Conservation (phyloP, 208 protist genomes). For the Trypanosoma conorhini region DNA sequence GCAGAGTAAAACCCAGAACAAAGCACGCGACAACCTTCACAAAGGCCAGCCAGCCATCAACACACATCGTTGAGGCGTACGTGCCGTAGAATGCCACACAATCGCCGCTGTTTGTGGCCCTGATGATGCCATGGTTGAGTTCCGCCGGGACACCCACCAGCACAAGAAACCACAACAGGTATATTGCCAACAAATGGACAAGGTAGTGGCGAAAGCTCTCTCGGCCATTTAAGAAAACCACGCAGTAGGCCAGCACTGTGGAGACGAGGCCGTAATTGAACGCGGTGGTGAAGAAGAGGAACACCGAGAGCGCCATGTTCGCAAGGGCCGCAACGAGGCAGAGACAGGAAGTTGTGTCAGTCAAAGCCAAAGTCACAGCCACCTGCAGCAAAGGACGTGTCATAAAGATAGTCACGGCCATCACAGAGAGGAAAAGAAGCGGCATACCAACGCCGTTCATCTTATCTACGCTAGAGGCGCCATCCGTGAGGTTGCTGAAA, state of each 20-base stretch:
- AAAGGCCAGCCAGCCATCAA: slow-evolving; percentile 12
- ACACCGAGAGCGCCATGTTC: slow-evolving; percentile 21
- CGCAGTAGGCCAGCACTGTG: slow-evolving; percentile 18
- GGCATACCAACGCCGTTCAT: slow-evolving; percentile 25
- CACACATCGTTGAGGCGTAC: slow-evolving; percentile 11
- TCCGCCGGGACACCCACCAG: slow-evolving; percentile 8
- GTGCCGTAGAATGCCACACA: slow-evolving; percentile 5
- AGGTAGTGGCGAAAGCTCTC: background rate
- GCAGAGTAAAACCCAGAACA: slow-evolving; percentile 6
- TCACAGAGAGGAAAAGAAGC: slow-evolving; percentile 18
- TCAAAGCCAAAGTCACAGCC: background rate
- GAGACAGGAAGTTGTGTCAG: background rate
- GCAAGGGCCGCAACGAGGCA: slow-evolving; percentile 7
- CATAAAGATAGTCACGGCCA: background rate
- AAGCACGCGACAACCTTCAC: slow-evolving; percentile 13
- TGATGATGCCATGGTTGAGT: slow-evolving; percentile 18
- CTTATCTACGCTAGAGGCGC: too few relatives aligned
- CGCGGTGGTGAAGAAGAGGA: slow-evolving; percentile 21
- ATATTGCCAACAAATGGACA: slow-evolving; percentile 1
- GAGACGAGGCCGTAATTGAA: slow-evolving; percentile 26
- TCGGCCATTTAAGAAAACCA: slow-evolving; percentile 1
- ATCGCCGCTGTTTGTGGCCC: slow-evolving; percentile 7
- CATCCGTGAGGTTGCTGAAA: too few relatives aligned
- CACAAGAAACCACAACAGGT: slow-evolving; percentile 19
- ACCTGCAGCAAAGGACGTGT: background rate